Base-by-base conservation (phyloP, 2,329 filamentous ascomycete genomes). In the Neurospora crassa region DNA sequence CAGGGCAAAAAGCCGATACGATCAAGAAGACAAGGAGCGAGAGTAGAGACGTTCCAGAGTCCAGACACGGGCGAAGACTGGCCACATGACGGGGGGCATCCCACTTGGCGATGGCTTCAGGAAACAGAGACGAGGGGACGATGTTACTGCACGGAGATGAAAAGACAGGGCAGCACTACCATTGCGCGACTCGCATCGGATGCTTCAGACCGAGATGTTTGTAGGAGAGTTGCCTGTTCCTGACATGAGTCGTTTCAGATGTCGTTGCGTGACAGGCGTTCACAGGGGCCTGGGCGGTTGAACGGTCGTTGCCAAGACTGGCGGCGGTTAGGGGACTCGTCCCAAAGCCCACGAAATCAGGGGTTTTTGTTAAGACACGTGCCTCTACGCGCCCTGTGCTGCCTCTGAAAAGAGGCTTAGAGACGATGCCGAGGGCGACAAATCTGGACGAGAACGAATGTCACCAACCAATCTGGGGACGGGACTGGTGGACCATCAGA, bases 161-260 rank as follows among this genome's bases (percentile, higher is more conserved):
- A 34, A 14, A 34, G 12, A 5, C 12, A 8, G 24, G 24, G 47
- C 24, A 59, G 24, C 47, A 59, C 47, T 59, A 59, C 47, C 47
- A 59, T 34, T 59, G 24, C 43, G 68, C 71, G 71, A 75, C 71
- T 74, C 74, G 73, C 24, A 72, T 71, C 63, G 63, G 72, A 40
- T 72, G 72, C 70, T 69, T 70, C 73, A 74, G 63, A 43, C 34
- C 47, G 53, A 70, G 40, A 69, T 67, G 68, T 73, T 73, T 59
- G 74, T 69, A 68, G 47, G 71, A 72, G 76, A 77, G 74, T 69
- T 69, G 69, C 29, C 73, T 67, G 67, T 75, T 74, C 75, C 74
- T 74, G 75, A 78, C 77, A 74, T 69, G 69, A 73, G 72, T 69
- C 70, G 77, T 78, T 78, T 78, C 77, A 78, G 77, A 76, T 76